Evolutionary conservation across 116 monocot genomes (phyloP), one percentile per base, ranked within the genome.

Genomic region (Dioscorea cayenensis): DNA sequence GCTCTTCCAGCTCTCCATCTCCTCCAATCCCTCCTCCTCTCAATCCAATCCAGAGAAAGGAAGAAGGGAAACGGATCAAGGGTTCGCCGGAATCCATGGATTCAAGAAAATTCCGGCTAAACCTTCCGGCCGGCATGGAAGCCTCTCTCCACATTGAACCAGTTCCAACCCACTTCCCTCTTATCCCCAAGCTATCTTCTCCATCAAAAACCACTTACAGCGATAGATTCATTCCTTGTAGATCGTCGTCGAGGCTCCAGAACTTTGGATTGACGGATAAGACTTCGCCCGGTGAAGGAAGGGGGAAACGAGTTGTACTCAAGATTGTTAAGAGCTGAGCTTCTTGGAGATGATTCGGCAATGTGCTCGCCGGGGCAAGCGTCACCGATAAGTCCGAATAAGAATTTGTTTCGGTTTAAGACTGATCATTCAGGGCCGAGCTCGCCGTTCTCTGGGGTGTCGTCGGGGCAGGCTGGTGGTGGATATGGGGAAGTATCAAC

Each of bases 341-440:
- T 97, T 69, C 80, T 97, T 70, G 96, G 96, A 23, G 49, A 72
- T 19, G 95, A 92, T 19, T 36, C 76, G 2, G 43, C 51, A 12
- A 28, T 78, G 4, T 67, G 72, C 38, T 85, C 90, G 13, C 86
- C 90, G 28, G 80, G 49, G 5, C 75, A 73, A 66, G 77, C 73
- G 5, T 90, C 90, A 5, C 90, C 94, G 9, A 77, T 83, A 28
- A 95, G 87, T 68, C 90, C 90, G 1, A 96, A 75, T 64, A 92
- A 87, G 78, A 96, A 94, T 51, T 27, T 96, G 73, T 96, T 96
- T 73, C 75, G 96, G 66, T 96, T 86, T 77, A 96, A 96, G 87
- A 84, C 80, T 58, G 96, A 92, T 17, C 92, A 92, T 80, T 83
- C 88, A 0, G 52, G 84, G 14, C 96, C 90, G 11, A 81, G 63